A percentile compares a stretch with the other conserved stretches of the same genome.
Evolutionary conservation across 148 eudicot genomes (phyloP).

Genomic region (Camellia sinensis): DNA sequence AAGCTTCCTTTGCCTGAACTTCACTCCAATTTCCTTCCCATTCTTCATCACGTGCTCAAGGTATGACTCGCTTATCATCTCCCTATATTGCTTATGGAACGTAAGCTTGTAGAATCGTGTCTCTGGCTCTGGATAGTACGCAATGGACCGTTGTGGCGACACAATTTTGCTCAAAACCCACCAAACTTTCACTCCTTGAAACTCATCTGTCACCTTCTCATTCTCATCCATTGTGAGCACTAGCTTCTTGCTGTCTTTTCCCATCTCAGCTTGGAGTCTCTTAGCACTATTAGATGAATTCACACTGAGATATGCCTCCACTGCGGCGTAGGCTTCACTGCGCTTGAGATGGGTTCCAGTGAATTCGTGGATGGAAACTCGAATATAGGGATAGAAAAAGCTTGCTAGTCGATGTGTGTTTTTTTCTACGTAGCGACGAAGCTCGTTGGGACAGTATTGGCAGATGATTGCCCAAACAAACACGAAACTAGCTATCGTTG

Average conservation of each 20-base stretch:
- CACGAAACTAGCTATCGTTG: slow-evolving; percentile 44
- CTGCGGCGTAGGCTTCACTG: slow-evolving; percentile 37
- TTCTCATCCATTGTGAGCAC: slow-evolving; percentile 44
- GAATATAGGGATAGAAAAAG: slow-evolving; percentile 37
- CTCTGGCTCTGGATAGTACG: slow-evolving; percentile 24
- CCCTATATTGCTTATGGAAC: slow-evolving; percentile 38
- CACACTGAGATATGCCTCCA: slow-evolving; percentile 40
- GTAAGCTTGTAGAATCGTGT: slow-evolving; percentile 28
- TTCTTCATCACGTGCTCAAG: slow-evolving; percentile 40
- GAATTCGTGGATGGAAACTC: slow-evolving; percentile 35
- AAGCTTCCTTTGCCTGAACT: slow-evolving; percentile 43
- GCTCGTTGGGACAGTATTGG: slow-evolving; percentile 42
- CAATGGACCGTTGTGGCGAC: slow-evolving; percentile 2
- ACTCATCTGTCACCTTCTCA: slow-evolving; percentile 45
- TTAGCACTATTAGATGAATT: slow-evolving; percentile 34
- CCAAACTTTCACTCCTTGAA: slow-evolving; percentile 31
- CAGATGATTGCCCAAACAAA: slow-evolving; percentile 46
- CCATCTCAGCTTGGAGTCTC: slow-evolving; percentile 44
- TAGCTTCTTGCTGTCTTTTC: slow-evolving; percentile 24
- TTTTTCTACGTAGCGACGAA: slow-evolving; percentile 27
- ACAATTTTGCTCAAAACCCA: slow-evolving; percentile 32
- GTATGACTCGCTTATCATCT: slow-evolving; percentile 34
- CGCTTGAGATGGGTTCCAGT: slow-evolving; percentile 26
- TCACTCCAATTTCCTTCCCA: slow-evolving; percentile 34
- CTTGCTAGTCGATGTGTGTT: slow-evolving; percentile 4